A percentile compares a stretch with the other conserved stretches of the same genome.
These are phyloP conservation scores for Lipomyces yamadae DNA, from an alignment of 805 yeast genomes.

Conservation along the genomic window DNA sequence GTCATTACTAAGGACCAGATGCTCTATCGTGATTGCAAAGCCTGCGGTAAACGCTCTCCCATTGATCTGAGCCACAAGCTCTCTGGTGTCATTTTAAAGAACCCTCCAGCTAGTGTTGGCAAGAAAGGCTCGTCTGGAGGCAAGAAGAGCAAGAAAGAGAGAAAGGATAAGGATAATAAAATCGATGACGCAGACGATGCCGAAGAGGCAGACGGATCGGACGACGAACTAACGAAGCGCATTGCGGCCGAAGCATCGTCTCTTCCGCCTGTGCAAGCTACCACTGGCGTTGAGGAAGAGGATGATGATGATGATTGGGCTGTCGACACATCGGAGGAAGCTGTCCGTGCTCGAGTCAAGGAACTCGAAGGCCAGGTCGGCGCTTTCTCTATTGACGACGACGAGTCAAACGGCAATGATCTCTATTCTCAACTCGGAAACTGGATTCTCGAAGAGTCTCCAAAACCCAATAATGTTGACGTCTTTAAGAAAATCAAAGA, in stretches of 20 bases:
- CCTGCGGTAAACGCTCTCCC: slow-evolving; percentile 89
- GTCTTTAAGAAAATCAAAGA: slow-evolving; percentile 88
- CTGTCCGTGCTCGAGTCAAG: slow-evolving; percentile 87
- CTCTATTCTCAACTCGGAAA: slow-evolving; percentile 81
- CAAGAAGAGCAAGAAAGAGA: slow-evolving; percentile 28
- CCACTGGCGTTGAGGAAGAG: slow-evolving; percentile 53
- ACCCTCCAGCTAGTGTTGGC: slow-evolving; percentile 64
- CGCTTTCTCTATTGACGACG: slow-evolving; percentile 44
- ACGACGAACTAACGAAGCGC: slow-evolving; percentile 74
- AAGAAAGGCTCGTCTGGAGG: slow-evolving; percentile 66
- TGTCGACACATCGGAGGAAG: slow-evolving; percentile 95
- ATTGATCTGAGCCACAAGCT: slow-evolving; percentile 87
- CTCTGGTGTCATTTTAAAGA: slow-evolving; percentile 84
- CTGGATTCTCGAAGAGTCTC: slow-evolving; percentile 74
- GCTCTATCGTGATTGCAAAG: slow-evolving; percentile 92
- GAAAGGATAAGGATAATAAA: slow-evolving; percentile 59
- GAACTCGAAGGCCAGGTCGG: slow-evolving; percentile 65
- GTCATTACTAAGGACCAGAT: slow-evolving; percentile 73
- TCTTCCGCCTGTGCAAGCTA: slow-evolving; percentile 47
- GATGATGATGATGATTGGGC: slow-evolving; percentile 96
- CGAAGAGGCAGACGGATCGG: slow-evolving; percentile 50
- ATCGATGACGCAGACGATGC: slow-evolving; percentile 52
- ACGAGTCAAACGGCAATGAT: slow-evolving; percentile 44
- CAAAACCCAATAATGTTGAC: slow-evolving; percentile 82
- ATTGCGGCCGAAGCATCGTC: slow-evolving; percentile 84